Base-by-base conservation (phyloP, 768 basidiomycete genomes). In the Serendipita vermifera region DNA sequence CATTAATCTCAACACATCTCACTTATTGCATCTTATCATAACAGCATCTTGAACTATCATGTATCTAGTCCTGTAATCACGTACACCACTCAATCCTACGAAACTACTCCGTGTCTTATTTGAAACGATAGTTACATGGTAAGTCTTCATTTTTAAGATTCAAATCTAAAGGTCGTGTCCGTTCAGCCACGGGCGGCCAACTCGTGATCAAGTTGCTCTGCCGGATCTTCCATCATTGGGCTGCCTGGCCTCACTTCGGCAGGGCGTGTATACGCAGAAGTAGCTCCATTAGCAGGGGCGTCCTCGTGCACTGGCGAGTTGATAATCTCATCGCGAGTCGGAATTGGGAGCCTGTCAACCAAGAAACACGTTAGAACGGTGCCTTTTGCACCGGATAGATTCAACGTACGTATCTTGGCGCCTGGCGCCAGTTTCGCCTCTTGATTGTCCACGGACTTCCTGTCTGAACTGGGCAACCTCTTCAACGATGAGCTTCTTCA, bases 401-500 rank as follows among this genome's bases (percentile, higher is more conserved):
- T 33, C 57, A n/a, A 65, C 70, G 36, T 57, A 85, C 86, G 81
- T 87, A 59, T 87, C 86, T 66, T 87, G 84, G 54, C 82, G 74
- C 53, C 83, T 81, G 41, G 85, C 78, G 66, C 86, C 85, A 3
- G 81, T 81, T 7, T 80, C 72, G 1, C 79, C 79, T 33, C 85
- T 74, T 11, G 85, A 81, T 63, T 92, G 89, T n/a, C 78, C 75
- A 56, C 94, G 80, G 5, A 98, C 93, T 66, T 92, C 83, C 6
- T 84, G 77, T 33, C 96, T 81, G 81, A 99, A 98, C 11, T 76
- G 67, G 59, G 81, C 81, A 35, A 97, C 94, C 68, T 98, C 93
- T 27, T 93, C 81, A 22, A 98, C 81, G 62, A 99, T 99, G 66
- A 98, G 70, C 60, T 79, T 81, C 70, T 94, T 89, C 96, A 99